Percentiles rank a stretch among this genome's conserved stretches.
Evolutionary conservation across 257 asterid genomes (phyloP).

Genomic region (Echites panduratus): DNA sequence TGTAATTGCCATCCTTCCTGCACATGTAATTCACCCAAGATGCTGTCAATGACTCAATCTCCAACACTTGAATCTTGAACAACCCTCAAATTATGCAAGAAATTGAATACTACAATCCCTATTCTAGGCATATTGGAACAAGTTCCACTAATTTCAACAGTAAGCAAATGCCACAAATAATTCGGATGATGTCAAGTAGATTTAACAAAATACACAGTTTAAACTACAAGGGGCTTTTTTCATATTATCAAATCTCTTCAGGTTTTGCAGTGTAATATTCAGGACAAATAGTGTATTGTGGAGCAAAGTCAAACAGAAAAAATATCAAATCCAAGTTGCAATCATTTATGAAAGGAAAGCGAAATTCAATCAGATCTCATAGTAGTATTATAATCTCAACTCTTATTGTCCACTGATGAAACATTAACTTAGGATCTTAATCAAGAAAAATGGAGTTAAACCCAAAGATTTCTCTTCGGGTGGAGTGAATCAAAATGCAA

Average conservation of each 20-base stretch:
- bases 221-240: neutral
- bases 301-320: neutral
- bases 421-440: neutral
- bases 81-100: too few relatives aligned
- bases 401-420: neutral
- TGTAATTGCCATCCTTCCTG: constrained; percentile 90
- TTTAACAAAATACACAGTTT: neutral
- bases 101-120: neutral
- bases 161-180: neutral
- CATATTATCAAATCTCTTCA: neutral
- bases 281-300: neutral
- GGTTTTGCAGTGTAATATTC: neutral
- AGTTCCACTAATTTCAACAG: neutral
- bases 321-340: neutral
- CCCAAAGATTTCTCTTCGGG: neutral
- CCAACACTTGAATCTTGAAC: too few relatives aligned
- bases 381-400: neutral
- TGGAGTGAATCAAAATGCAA: neutral
- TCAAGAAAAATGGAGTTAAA: neutral
- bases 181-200: neutral
- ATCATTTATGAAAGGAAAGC: neutral
- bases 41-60: neutral
- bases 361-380: neutral
- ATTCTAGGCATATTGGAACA: neutral
- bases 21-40: constrained; percentile 10